Conservation (phyloP, 805 yeast species). For the Candida maesae region DNA sequence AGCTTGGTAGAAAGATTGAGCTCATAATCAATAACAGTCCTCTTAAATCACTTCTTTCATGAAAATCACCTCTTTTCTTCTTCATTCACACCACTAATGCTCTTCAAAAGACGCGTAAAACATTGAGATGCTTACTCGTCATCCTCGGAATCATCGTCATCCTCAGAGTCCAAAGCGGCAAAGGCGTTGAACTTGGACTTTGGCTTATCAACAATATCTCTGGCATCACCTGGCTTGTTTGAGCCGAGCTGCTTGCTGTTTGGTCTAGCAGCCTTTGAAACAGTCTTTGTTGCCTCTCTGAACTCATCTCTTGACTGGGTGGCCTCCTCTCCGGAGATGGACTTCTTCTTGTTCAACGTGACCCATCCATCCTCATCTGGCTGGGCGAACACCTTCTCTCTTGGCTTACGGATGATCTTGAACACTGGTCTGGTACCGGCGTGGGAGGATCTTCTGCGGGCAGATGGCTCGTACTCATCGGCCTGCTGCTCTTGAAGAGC, state of each 20-base stretch:
- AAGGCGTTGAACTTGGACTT: slow-evolving; percentile 73
- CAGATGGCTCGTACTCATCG: slow-evolving; percentile 16
- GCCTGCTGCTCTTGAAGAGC: slow-evolving; percentile 35
- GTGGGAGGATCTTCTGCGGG: slow-evolving; percentile 55
- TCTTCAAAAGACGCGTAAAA: background rate
- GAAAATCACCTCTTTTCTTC: background rate
- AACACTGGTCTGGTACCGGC: slow-evolving; percentile 47
- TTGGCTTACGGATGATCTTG: slow-evolving; percentile 43
- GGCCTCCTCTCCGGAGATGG: slow-evolving; percentile 46
- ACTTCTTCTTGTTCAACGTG: slow-evolving; percentile 42
- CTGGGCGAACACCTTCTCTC: slow-evolving; percentile 30
- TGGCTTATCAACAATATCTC: slow-evolving; percentile 69
- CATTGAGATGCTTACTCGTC: slow-evolving; percentile 14
- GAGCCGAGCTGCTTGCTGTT: slow-evolving; percentile 73
- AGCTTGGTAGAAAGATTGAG: too few species aligned
- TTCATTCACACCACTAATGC: background rate
- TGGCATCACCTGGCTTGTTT: slow-evolving; percentile 67
- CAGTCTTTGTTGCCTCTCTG: slow-evolving; percentile 40
- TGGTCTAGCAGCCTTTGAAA: too few species aligned
- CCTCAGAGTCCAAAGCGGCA: slow-evolving; percentile 52
- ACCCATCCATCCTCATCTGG: slow-evolving; percentile 86
- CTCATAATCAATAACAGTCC: too few species aligned
- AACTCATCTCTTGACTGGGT: slow-evolving; percentile 44
- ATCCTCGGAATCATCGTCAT: slow-evolving; percentile 24
- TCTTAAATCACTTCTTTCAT: too few species aligned